Evolutionary conservation across 495 filamentous ascomycete species (phyloP).

Genomic region (Neurospora sp.): DNA sequence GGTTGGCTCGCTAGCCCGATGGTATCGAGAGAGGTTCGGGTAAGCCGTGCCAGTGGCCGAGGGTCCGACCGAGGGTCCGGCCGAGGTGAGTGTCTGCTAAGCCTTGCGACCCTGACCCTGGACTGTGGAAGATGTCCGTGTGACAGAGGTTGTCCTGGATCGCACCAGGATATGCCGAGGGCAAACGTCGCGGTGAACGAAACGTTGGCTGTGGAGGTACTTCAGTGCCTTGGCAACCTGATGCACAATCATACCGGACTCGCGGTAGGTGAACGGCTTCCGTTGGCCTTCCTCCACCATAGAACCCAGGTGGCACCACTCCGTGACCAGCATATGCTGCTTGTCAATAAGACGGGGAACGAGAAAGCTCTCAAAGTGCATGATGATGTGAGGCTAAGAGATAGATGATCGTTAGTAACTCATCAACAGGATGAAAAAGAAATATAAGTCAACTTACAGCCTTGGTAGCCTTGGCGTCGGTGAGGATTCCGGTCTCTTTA

Average conservation of each 20-base stretch:
- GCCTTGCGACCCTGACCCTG: too few species aligned
- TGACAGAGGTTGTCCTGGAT: background rate
- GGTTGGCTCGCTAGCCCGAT: too few species aligned
- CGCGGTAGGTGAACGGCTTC: background rate
- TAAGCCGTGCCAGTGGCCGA: too few species aligned
- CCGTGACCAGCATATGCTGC: background rate
- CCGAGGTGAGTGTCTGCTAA: too few species aligned
- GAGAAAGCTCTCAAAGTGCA: background rate
- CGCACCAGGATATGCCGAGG: background rate
- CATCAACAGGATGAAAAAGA: background rate
- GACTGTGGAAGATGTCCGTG: too few species aligned
- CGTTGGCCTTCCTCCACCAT: background rate
- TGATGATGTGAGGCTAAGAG: background rate
- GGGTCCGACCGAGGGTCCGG: too few species aligned
- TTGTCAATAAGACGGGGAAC: rapidly evolving
- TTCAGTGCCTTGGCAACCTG: background rate
- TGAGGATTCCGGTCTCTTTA: background rate
- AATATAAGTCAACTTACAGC: background rate
- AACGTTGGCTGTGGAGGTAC: background rate
- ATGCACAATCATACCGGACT: background rate
- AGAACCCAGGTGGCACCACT: background rate
- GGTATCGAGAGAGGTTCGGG: too few species aligned
- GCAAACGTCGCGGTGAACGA: background rate
- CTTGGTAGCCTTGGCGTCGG: rapidly evolving
- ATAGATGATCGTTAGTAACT: background rate